phyloP scores from a whole-genome alignment of 1,284 basidiomycete genomes.

The Schizophyllum commune region DNA sequence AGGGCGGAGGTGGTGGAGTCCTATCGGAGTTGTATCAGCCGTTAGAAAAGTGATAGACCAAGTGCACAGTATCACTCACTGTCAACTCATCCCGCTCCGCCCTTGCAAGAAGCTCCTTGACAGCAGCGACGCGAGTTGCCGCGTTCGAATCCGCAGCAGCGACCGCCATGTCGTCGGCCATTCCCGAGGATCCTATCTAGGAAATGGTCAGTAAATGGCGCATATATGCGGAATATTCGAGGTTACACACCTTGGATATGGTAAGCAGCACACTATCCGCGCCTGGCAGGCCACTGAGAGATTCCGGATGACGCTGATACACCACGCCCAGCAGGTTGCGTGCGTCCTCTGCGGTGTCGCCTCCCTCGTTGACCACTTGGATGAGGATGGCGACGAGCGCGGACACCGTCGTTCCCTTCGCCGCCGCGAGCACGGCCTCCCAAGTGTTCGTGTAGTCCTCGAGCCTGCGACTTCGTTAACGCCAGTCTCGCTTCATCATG shows the following conservation, averaged over 20 bases:
- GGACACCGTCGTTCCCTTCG: background rate
- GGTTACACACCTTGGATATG: background rate
- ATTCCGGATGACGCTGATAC: conserved; percentile 45
- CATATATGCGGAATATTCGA: background rate
- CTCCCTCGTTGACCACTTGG: background rate
- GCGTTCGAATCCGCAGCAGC: conserved; percentile 47
- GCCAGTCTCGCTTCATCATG: too few relatives aligned
- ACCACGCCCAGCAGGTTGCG: conserved; percentile 34
- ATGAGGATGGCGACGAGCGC: background rate
- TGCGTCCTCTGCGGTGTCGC: background rate
- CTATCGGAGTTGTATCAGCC: conserved; percentile 19
- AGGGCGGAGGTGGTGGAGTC: conserved; percentile 45
- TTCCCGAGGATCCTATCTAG: conserved; percentile 31
- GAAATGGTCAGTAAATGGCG: conserved; percentile 13
- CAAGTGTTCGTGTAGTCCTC: background rate
- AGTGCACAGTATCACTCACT: background rate
- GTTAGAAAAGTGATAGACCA: background rate
- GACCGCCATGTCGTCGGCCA: conserved; percentile 44
- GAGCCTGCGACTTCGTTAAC: background rate
- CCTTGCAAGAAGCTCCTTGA: conserved; percentile 40
- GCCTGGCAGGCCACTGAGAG: conserved; percentile 36
- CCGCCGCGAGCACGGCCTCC: background rate
- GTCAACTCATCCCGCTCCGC: conserved; percentile 8
- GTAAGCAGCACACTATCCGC: conserved; percentile 5
- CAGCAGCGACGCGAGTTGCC: conserved; percentile 41